Base-by-base conservation (phyloP, 73 alveolate genomes). In the Paramecium sexaurelia region DNA sequence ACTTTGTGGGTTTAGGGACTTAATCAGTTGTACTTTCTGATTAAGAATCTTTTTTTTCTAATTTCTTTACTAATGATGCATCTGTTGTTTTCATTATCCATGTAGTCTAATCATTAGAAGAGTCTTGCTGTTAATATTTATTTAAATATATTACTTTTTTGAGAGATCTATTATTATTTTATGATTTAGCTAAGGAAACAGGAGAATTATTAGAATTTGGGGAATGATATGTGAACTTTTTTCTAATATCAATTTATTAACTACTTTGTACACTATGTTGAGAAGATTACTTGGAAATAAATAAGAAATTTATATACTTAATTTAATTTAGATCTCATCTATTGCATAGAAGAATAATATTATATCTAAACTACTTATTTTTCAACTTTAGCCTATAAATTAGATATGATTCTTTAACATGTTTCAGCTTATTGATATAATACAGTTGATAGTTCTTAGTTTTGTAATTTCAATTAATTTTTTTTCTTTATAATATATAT, bases 11-110 rank as follows among this genome's bases (percentile, higher is more conserved):
- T 61, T 61, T 61, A 11, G 7, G 22, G 3, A 61, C 26, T 27
- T 61, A 61, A 29, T 61, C 83, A 29, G 45, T 29, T 61, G 83
- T 61, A 13, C 83, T 61, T 61, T 61, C 83, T 10, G 83, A 61
- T 61, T 61, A 24, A 29, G 83, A 61, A 32, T 61, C 83, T 10
- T 61, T 61, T 61, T 61, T 61, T 11, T 61, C 83, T 29, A 32
- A 11, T 61, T 61, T 61, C 26, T 61, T 61, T 9, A 61, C 83
- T 61, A 61, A 61, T 29, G 83, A 61, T 26, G 83, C 83, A 61
- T 61, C 83, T 24, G 83, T 61, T 6, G 83, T 61, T 61, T 61
- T 61, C 0, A 61, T 61, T 22, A 29, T 61, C 83, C 83, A 61
- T 8, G 47, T 61, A 3, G 45, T 22, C 26, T 61, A 61, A 61